These are phyloP conservation scores for Pseudohalonectria lignicola DNA, from an alignment of 2,329 filamentous ascomycete species.

Conservation along the genomic window DNA sequence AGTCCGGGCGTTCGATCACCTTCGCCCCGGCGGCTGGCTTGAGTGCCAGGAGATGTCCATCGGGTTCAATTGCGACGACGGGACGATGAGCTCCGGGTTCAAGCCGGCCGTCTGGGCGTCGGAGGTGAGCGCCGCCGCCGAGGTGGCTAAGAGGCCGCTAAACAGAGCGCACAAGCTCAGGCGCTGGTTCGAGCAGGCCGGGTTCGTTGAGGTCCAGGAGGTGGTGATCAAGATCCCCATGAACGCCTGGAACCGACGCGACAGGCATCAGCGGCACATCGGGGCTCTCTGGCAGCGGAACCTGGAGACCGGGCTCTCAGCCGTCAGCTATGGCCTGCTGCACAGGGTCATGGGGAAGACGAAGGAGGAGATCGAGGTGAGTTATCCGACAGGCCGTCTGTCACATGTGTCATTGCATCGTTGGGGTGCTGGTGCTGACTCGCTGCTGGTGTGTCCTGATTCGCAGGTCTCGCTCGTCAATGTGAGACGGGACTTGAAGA, in stretches of 20 bases:
- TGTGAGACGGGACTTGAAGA: constrained; percentile 33
- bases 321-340: constrained; percentile 17
- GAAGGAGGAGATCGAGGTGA: constrained; percentile 36
- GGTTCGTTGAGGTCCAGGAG: constrained; percentile 19
- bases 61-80: constrained; percentile 14
- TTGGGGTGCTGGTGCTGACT: background rate
- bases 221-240: constrained; percentile 18
- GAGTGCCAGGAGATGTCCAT: constrained; percentile 38
- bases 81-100: constrained; percentile 9
- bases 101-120: constrained; percentile 9
- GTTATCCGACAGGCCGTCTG: constrained; percentile 5
- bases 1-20: constrained; percentile 33
- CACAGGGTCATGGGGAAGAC: constrained; percentile 25
- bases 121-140: constrained; percentile 10
- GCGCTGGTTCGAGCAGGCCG: constrained; percentile 14
- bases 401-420: background rate
- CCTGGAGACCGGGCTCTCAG: constrained; percentile 17
- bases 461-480: constrained; percentile 34
- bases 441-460: background rate
- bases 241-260: constrained; percentile 15
- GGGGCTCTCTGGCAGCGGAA: constrained; percentile 18
- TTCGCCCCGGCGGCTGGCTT: constrained; percentile 41
- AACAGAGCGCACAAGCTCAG: constrained; percentile 9
- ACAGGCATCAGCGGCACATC: constrained; percentile 7
- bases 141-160: constrained; percentile 9